phyloP scores from a whole-genome alignment of 768 basidiomycete genomes.

The Melanogaster broomeanus region DNA sequence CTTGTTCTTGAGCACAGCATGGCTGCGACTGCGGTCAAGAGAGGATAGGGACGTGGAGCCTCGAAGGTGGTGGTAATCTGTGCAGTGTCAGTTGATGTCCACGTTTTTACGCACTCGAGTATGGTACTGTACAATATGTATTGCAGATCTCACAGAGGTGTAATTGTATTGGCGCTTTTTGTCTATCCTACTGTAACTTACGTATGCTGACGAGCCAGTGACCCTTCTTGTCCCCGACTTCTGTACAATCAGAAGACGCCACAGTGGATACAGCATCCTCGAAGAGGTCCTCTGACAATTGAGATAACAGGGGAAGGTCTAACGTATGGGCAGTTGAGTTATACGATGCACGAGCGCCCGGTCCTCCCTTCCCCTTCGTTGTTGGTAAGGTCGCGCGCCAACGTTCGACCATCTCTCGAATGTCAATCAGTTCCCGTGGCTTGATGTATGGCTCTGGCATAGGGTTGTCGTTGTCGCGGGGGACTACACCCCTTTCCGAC shows the following conservation, averaged over 20 bases:
- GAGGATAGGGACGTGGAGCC: constrained; percentile 27
- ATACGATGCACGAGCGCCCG: constrained; percentile 4
- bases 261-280: constrained; percentile 26
- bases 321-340: background rate
- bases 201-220: constrained; percentile 32
- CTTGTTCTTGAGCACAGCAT: constrained; percentile 64
- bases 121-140: background rate
- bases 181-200: constrained; percentile 7
- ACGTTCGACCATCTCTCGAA: constrained; percentile 30
- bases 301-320: constrained; percentile 16
- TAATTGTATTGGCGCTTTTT: background rate
- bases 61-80: background rate
- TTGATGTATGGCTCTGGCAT: constrained; percentile 17
- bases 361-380: constrained; percentile 12
- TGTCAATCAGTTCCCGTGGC: constrained; percentile 24
- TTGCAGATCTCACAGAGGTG: background rate
- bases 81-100: too few species aligned
- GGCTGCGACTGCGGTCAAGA: constrained; percentile 52
- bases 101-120: background rate
- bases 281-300: constrained; percentile 23
- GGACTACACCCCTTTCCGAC: constrained; percentile 24
- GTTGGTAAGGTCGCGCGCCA: constrained; percentile 32
- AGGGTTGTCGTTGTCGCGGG: constrained; percentile 6
- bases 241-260: constrained; percentile 34
- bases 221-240: constrained; percentile 31